phyloP scores from a whole-genome alignment of 352 stramenopile species.

The Globisporangium solare region DNA sequence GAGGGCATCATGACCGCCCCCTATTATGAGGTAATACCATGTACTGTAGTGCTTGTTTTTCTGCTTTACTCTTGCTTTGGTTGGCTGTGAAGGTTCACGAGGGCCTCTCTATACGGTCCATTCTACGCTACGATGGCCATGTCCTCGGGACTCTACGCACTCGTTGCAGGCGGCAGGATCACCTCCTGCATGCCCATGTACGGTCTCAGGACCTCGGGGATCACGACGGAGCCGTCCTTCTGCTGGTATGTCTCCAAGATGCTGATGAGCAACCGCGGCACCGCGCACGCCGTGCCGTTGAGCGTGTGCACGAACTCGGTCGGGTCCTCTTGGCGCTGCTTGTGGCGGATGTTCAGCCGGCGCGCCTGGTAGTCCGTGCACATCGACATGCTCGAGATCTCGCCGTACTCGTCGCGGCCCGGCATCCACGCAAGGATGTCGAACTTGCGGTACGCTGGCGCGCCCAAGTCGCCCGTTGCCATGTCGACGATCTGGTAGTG shows the following conservation, averaged over 20 bases:
- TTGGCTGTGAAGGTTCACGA: too few species aligned
- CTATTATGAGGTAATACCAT: not conserved
- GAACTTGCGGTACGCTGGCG: conserved; percentile 82
- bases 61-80: not conserved
- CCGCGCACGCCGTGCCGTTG: conserved; percentile 81
- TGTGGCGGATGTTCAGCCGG: conserved; percentile 84
- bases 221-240: conserved; percentile 67
- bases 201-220: conserved; percentile 71
- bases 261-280: conserved; percentile 80
- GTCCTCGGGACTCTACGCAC: conserved; percentile 5
- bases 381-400: conserved; percentile 85
- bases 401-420: conserved; percentile 65
- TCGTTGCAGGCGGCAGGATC: conserved; percentile 29
- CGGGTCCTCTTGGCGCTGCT: conserved; percentile 45
- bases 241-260: conserved; percentile 85
- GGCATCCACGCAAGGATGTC: conserved; percentile 88
- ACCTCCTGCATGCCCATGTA: conserved; percentile 78
- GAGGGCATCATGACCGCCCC: not conserved
- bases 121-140: not conserved
- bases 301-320: conserved; percentile 86
- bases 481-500: conserved; percentile 84
- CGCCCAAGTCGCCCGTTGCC: conserved; percentile 75
- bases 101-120: too few species aligned
- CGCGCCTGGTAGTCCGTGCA: conserved; percentile 89
- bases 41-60: not conserved